These are phyloP conservation scores for Arthromyces matolae DNA, from an alignment of 768 basidiomycete genomes.

Conservation along the genomic window DNA sequence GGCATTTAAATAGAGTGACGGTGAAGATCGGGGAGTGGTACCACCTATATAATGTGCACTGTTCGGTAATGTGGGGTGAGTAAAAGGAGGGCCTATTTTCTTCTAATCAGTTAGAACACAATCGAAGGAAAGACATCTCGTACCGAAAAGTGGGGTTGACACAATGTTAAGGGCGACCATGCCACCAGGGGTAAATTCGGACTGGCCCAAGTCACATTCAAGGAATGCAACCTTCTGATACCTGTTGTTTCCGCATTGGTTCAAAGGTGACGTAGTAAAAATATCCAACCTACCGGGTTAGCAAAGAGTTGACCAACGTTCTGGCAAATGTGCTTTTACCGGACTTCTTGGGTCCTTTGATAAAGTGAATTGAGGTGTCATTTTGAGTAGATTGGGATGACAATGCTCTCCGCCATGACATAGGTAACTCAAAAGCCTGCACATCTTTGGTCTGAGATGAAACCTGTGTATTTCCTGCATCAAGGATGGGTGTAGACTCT, in stretches of 20 bases:
- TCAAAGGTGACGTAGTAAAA: not conserved
- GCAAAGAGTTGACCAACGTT: conserved; percentile 65
- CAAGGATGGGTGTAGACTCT: not conserved
- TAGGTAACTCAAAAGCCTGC: conserved; percentile 33
- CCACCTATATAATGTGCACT: conserved; percentile 81
- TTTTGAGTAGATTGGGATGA: conserved; percentile 10
- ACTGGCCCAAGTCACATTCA: conserved; percentile 92
- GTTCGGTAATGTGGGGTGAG: conserved; percentile 70
- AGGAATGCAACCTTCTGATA: conserved; percentile 84
- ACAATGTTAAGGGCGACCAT: conserved; percentile 78
- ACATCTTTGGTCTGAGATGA: conserved; percentile 34
- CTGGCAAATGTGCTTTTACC: conserved; percentile 91
- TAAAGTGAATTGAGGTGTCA: conserved; percentile 43
- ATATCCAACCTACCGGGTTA: conserved; percentile 54
- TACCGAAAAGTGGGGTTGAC: conserved; percentile 69
- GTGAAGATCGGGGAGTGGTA: conserved; percentile 71
- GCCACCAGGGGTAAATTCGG: conserved; percentile 87
- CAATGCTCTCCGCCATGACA: conserved; percentile 38
- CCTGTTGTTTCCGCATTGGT: conserved; percentile 31
- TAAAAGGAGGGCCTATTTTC: conserved; percentile 76
- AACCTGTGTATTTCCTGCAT: conserved; percentile 24
- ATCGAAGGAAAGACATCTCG: conserved; percentile 3
- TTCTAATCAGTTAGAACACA: not conserved
- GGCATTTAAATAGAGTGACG: conserved; percentile 69
- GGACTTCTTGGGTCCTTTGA: conserved; percentile 82